Evolutionary conservation across 805 yeast genomes (phyloP), one percentile per base, ranked within the genome.

Genomic region (Candida rishiriensis): DNA sequence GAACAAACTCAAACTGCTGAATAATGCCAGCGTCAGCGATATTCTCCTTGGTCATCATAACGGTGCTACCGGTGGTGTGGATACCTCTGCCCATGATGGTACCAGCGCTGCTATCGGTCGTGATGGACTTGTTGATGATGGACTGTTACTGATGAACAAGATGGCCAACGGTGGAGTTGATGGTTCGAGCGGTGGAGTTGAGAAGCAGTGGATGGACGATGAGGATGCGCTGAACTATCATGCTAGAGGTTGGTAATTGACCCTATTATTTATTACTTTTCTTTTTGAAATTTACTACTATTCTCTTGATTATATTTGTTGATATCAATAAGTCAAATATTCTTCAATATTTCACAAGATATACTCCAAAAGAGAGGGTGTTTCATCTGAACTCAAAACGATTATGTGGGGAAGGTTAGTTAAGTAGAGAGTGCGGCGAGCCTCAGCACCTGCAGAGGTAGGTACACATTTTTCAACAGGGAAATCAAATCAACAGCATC

Each of bases 241-340:
- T 46, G 66, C 73, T 6, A 59, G 68, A 41, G 73, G 73, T 10
- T 69, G 73, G 73, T 69, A 49, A 54, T 21, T 14, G 17, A 11
- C 14, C 10, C 14, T 28, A 12, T 26, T 26, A 17, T 36, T 36
- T 11, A 13, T 21, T 21, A 12, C 9, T 21, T 21, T 26, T 21
- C 14, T 36, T 28, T 37, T 7, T 21, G 7, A 5, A 21, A 18
- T n/a, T 37, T 28, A 14, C 28, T 21, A 11, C 11, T 37, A n/a
- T 14, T 26, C 33, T 16, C 17, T 12, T 36, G 16, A 36, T 26
- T 36, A 9, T 36, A 17, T 21, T 21, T n/a, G n/a, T n/a, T n/a
- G n/a, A n/a, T n/a, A n/a, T 21, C 26, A 21, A 21, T 21, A 5
- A 21, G 7, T 21, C 7, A 21, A 4, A 5, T 7, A 21, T 21